Conservation (phyloP, 176 grass and related monocot species). For the Pontederia paniculata region DNA sequence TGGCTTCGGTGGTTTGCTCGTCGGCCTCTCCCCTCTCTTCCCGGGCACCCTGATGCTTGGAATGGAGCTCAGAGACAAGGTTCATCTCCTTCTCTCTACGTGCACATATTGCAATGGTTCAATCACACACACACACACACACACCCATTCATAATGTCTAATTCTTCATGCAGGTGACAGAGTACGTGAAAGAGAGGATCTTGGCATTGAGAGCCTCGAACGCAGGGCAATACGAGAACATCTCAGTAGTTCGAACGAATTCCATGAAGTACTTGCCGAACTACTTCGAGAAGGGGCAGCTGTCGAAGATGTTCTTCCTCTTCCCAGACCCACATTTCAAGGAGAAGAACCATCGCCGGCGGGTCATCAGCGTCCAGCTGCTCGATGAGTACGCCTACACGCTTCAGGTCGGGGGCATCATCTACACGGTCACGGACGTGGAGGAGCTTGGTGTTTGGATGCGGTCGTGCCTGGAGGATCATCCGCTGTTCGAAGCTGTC, state of each 20-base stretch:
- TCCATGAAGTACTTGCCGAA: constrained; percentile 94
- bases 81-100: neutral
- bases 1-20: constrained; percentile 24
- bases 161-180: constrained; percentile 43
- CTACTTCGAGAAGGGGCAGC: constrained; percentile 79
- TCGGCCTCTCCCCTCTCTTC: constrained; percentile 62
- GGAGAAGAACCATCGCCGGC: constrained; percentile 82
- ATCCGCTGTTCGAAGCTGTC: constrained; percentile 57
- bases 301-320: constrained; percentile 94
- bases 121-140: neutral
- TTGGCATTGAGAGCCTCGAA: constrained; percentile 65
- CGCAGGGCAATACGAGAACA: constrained; percentile 62
- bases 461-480: constrained; percentile 66
- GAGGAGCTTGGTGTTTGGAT: constrained; percentile 91
- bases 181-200: constrained; percentile 94
- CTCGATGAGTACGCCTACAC: constrained; percentile 94
- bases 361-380: constrained; percentile 69
- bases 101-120: neutral
- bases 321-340: constrained; percentile 97
- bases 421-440: constrained; percentile 83
- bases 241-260: constrained; percentile 92
- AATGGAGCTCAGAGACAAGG: constrained; percentile 96
- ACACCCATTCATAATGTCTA: neutral
- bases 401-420: constrained; percentile 70
- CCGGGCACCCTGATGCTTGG: constrained; percentile 83